Evolutionary conservation across 768 basidiomycete genomes (phyloP).

Genomic region (Tricholoma flavovirens): DNA sequence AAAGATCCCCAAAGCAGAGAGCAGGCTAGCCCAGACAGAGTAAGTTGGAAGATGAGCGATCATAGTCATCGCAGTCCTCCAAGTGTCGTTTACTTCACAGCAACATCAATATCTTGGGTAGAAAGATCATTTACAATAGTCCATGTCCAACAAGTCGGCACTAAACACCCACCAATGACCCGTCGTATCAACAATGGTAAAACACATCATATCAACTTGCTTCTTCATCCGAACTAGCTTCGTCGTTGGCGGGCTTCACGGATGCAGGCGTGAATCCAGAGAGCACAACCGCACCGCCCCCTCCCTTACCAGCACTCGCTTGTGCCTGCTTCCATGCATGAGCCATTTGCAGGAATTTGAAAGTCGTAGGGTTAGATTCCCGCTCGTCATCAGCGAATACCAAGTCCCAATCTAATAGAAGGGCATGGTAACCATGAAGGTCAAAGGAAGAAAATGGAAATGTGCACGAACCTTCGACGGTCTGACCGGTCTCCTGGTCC

Average conservation of each 20-base stretch:
- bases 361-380: conserved; percentile 86
- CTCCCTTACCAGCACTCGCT: conserved; percentile 24
- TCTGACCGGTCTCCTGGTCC: conserved; percentile 79
- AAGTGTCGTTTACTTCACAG: too few species aligned
- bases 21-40: too few species aligned
- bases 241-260: conserved; percentile 20
- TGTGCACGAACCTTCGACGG: conserved; percentile 65
- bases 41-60: too few species aligned
- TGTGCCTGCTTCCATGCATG: conserved; percentile 79
- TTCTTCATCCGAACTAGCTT: conserved; percentile 40
- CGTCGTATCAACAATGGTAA: too few species aligned
- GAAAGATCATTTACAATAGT: too few species aligned
- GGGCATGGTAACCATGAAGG: neutral
- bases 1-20: too few species aligned
- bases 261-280: conserved; percentile 46
- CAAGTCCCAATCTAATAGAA: conserved; percentile 77
- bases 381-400: conserved; percentile 96
- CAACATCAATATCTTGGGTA: too few species aligned
- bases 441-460: neutral
- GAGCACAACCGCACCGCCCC: conserved; percentile 26
- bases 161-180: too few species aligned
- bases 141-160: too few species aligned
- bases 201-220: conserved; percentile 44
- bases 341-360: conserved; percentile 95
- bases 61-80: too few species aligned